Conservation (phyloP, 441 rosid genomes). For the Bocquillonia castaneifolia region DNA sequence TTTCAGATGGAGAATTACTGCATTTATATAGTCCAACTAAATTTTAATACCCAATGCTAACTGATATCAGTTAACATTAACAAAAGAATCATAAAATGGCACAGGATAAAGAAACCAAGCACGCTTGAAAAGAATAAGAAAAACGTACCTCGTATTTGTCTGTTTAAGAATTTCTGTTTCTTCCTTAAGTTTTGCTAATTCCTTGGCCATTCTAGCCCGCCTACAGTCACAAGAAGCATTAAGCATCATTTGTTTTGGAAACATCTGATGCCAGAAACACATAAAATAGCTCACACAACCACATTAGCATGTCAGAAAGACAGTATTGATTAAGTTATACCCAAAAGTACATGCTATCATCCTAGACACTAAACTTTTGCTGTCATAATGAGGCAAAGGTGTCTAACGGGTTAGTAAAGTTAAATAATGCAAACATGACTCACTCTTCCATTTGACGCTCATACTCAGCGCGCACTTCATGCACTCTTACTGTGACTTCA, state of each 20-base stretch:
- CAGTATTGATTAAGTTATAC: neutral
- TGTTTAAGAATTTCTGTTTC: conserved; percentile 59
- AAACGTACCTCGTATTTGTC: conserved; percentile 50
- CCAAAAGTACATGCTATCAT: neutral
- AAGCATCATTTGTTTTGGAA: conserved; percentile 10
- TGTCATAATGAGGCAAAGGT: neutral
- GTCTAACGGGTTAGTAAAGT: neutral
- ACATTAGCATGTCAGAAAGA: neutral
- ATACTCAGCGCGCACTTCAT: conserved; percentile 88
- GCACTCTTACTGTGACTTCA: conserved; percentile 84
- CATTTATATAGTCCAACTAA: conserved; percentile 26
- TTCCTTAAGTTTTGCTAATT: conserved; percentile 74
- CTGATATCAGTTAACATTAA: neutral
- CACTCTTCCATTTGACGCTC: conserved; percentile 95
- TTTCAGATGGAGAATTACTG: conserved; percentile 51
- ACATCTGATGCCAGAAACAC: neutral
- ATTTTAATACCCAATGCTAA: conserved; percentile 7
- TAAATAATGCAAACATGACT: conserved; percentile 29
- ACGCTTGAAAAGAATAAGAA: conserved; percentile 15
- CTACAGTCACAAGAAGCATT: conserved; percentile 35
- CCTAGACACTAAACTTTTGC: neutral
- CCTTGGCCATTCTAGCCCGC: conserved; percentile 90
- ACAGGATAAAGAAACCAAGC: neutral
- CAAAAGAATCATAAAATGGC: neutral
- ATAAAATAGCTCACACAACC: no score